Base-by-base conservation (phyloP, 2,329 filamentous ascomycete genomes). In the Camptophora hylomeconis region DNA sequence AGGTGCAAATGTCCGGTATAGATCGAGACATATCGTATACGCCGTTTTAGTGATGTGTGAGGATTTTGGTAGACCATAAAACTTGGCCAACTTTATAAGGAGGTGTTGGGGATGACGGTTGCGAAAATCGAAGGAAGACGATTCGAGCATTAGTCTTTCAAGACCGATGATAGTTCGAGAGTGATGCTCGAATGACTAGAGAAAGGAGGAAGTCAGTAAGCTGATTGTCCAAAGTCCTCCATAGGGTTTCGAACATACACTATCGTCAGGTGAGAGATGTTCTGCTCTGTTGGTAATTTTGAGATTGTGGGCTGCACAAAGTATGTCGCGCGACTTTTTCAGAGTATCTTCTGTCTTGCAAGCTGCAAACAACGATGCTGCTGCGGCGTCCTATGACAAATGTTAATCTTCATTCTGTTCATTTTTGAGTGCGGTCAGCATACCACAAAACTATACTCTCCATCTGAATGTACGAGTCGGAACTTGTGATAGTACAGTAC, bases 261-360 rank as follows among this genome's bases (percentile, higher is more conserved):
- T 76, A 54, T 94, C 84, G 53, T 95, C 87, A 3, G 80, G 71
- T 11, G 78, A 78, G 20, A 76, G 51, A 52, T 79, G 55, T 55
- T 83, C 67, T 54, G 80, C 52, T 20, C 36, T 30, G 57, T 76
- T 42, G 46, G 70, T 49, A 56, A 63, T 69, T 56, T 84, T 89
- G 20, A 92, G 60, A 48, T 93, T 94, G 56, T 87, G 83, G 14
- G 82, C 78, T 1, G 86, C 84, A 34, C 83, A 92, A 10, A 95
- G 64, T 37, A 98, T 92, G 39, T 98, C 89, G 33, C 72, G 75
- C 3, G 83, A 92, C 61, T 95, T 95, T 59, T 98, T 98, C 42
- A 94, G 70, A 1, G 89, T 98, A 53, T 98, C 89, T 55, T 98
- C 89, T 24, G 92, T 84, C 60, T 98, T 98, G 64, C 87, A 95